phyloP scores from a whole-genome alignment of 805 yeast species.

The Schizosaccharomyces lindneri region DNA sequence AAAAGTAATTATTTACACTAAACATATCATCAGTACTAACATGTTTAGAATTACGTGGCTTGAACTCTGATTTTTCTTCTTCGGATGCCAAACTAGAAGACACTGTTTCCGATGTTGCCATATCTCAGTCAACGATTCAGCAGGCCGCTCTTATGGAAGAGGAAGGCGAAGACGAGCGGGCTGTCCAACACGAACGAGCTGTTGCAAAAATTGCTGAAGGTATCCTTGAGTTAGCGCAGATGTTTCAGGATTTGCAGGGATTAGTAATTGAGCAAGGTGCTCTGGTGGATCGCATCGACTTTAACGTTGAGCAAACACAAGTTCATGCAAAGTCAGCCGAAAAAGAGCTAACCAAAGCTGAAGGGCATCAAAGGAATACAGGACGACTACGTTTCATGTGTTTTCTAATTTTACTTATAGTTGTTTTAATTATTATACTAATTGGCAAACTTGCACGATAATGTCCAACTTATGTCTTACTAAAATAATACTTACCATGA shows the following conservation, averaged over 20 bases:
- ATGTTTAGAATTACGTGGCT: not conserved
- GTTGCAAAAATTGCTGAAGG: constrained; percentile 82
- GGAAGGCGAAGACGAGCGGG: constrained; percentile 17
- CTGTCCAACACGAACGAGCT: constrained; percentile 65
- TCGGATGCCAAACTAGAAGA: constrained; percentile 3
- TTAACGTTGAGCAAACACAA: constrained; percentile 61
- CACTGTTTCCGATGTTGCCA: constrained; percentile 8
- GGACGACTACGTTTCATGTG: constrained; percentile 15
- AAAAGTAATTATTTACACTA: not conserved
- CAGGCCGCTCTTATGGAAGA: constrained; percentile 6
- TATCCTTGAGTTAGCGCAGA: constrained; percentile 74
- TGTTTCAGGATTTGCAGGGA: constrained; percentile 77
- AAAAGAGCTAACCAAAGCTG: constrained; percentile 51
- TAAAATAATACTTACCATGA: not conserved
- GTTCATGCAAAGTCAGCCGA: constrained; percentile 55
- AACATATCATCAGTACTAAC: not conserved
- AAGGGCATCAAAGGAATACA: constrained; percentile 60
- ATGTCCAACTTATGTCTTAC: not conserved
- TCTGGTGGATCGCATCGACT: constrained; percentile 75
- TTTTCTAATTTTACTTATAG: not conserved
- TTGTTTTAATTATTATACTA: not conserved
- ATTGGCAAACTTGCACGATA: not conserved
- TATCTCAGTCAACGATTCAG: constrained; percentile 13
- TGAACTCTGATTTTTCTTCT: constrained; percentile 1
- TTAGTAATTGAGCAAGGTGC: constrained; percentile 92